These are phyloP conservation scores for Acanthamoeba divionensis DNA, from an alignment of 208 protist genomes.

Conservation along the genomic window DNA sequence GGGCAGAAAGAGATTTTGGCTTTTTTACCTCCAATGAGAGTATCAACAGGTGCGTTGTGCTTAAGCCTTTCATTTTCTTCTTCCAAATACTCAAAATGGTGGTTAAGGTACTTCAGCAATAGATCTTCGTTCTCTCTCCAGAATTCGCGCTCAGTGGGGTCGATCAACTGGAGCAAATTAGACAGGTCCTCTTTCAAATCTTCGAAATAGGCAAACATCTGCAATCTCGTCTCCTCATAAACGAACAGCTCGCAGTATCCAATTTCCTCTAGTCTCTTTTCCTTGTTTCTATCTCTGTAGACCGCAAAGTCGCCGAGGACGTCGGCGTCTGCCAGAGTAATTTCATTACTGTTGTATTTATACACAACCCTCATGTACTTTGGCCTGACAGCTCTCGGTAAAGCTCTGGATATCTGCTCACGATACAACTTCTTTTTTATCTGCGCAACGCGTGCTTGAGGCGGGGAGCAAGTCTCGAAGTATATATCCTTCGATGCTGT, in stretches of 20 bases:
- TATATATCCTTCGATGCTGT: no score
- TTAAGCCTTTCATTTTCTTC: no score
- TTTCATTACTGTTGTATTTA: neutral
- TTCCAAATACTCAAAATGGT: constrained; percentile 54
- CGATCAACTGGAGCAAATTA: neutral
- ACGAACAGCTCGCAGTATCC: neutral
- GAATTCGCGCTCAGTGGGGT: neutral
- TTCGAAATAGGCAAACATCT: neutral
- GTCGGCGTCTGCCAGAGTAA: neutral
- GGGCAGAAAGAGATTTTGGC: no score
- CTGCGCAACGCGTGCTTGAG: neutral
- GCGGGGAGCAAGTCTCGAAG: neutral
- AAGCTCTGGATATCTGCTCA: constrained; percentile 5
- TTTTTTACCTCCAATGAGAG: no score
- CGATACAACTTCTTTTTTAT: constrained; percentile 36
- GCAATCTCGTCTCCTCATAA: neutral
- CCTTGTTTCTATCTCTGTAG: neutral
- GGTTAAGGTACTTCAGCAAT: constrained; percentile 36
- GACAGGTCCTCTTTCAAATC: neutral
- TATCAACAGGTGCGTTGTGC: no score
- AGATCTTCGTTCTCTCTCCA: neutral
- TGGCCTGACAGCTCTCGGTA: neutral
- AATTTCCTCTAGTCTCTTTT: neutral
- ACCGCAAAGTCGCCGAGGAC: neutral
- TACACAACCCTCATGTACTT: constrained; percentile 26